phyloP scores from a whole-genome alignment of 2,329 filamentous ascomycete species.

The Colletotrichum filicis region DNA sequence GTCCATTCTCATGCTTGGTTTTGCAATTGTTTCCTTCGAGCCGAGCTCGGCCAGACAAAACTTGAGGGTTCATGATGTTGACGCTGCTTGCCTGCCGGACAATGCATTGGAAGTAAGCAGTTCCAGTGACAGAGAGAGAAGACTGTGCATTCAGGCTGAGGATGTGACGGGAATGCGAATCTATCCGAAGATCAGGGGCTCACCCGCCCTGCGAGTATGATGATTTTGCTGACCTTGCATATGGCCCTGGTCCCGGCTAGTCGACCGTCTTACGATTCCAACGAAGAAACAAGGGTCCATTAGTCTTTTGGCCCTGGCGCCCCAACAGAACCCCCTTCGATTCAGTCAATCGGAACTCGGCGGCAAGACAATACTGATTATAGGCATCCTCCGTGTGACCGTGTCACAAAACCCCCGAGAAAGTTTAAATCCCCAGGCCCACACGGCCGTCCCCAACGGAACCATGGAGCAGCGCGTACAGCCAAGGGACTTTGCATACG shows the following conservation, averaged over 20 bases:
- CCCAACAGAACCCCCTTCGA: background rate
- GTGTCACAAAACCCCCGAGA: background rate
- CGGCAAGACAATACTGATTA: background rate
- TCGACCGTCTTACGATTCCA: background rate
- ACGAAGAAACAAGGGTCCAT: background rate
- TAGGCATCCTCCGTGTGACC: background rate
- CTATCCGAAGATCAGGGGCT: background rate
- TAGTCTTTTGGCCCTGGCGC: background rate
- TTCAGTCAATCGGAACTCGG: background rate
- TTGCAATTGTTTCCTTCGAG: background rate
- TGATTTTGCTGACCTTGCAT: background rate
- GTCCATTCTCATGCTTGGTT: background rate
- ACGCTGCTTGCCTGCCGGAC: background rate
- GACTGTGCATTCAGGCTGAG: background rate
- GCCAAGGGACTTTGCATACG: background rate
- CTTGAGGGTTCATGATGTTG: background rate
- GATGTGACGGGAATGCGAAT: background rate
- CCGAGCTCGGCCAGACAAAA: background rate
- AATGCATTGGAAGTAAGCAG: background rate
- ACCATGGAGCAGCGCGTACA: background rate
- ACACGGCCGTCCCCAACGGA: background rate
- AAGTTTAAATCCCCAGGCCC: background rate
- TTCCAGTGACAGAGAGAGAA: background rate
- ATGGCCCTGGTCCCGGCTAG: background rate
- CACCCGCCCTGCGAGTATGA: background rate